Evolutionary conservation across 2,329 filamentous ascomycete genomes (phyloP).

Genomic region (Talaromyces amestolkiae): DNA sequence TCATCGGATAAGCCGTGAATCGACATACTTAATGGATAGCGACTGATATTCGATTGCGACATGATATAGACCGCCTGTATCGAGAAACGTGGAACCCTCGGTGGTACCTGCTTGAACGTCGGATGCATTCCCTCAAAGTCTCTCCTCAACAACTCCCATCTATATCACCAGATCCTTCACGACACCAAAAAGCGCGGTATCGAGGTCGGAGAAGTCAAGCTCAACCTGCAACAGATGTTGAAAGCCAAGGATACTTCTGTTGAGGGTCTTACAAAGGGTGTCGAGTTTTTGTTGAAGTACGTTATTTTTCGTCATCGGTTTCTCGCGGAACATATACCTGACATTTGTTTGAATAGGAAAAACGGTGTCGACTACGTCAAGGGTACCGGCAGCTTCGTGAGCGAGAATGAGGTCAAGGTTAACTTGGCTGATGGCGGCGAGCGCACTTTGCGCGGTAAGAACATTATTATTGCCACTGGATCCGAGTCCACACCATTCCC

Average conservation of each 20-base stretch:
- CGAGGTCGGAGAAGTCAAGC: conserved; percentile 93
- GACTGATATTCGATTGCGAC: not conserved
- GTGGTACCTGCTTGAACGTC: conserved; percentile 97
- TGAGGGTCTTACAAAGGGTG: conserved; percentile 84
- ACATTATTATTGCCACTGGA: conserved; percentile 96
- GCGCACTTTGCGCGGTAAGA: conserved; percentile 83
- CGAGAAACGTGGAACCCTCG: conserved; percentile 93
- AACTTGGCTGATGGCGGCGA: conserved; percentile 88
- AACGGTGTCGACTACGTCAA: conserved; percentile 98
- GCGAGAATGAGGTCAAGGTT: conserved; percentile 89
- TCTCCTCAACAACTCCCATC: conserved; percentile 97
- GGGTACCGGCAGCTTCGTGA: conserved; percentile 81
- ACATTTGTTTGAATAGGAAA: conserved; percentile 54
- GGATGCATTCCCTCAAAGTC: conserved; percentile 99
- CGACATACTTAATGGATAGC: not conserved
- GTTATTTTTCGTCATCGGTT: not conserved
- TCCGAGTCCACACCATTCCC: conserved; percentile 96
- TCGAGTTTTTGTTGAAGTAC: conserved; percentile 88
- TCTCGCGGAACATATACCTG: conserved; percentile 1
- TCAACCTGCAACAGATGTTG: conserved; percentile 95
- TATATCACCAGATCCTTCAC: conserved; percentile 95
- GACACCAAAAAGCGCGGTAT: conserved; percentile 97
- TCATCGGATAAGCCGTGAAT: not conserved
- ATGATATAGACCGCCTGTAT: conserved; percentile 81
- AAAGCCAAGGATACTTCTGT: conserved; percentile 97